Evolutionary conservation across 148 eudicot genomes (phyloP).

Genomic region (Oxyria digyna): DNA sequence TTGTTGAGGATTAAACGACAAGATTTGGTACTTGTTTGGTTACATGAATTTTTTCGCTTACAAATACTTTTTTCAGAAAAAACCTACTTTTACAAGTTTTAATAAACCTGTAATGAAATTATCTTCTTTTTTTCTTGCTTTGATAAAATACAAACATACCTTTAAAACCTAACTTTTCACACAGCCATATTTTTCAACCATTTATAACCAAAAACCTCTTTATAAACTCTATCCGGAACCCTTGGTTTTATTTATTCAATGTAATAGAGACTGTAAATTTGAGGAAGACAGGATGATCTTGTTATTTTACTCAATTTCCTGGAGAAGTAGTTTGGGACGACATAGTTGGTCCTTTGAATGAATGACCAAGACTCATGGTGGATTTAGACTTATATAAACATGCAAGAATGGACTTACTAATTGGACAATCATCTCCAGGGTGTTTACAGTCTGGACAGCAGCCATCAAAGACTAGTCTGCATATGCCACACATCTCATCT

Average conservation of each 20-base stretch:
- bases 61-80: not conserved
- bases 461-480: constrained; percentile 97
- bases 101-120: too few species aligned
- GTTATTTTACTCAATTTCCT: not conserved
- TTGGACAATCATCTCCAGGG: constrained; percentile 96
- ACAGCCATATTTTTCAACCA: too few species aligned
- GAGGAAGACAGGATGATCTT: not conserved
- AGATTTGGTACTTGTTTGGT: too few species aligned
- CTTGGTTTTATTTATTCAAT: too few species aligned
- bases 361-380: not conserved
- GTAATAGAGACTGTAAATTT: not conserved
- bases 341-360: not conserved
- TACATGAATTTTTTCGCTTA: too few species aligned
- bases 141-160: too few species aligned
- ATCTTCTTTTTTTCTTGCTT: too few species aligned
- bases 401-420: constrained; percentile 37
- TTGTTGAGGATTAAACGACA: not conserved
- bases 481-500: constrained; percentile 95
- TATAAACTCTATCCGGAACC: too few species aligned
- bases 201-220: too few species aligned
- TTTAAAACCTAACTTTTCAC: too few species aligned
- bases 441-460: constrained; percentile 97
- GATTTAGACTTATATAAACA: not conserved
- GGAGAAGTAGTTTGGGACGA: not conserved
- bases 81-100: too few species aligned